These are phyloP conservation scores for Suillus fuscotomentosus DNA, from an alignment of 768 basidiomycete species.

Conservation along the genomic window DNA sequence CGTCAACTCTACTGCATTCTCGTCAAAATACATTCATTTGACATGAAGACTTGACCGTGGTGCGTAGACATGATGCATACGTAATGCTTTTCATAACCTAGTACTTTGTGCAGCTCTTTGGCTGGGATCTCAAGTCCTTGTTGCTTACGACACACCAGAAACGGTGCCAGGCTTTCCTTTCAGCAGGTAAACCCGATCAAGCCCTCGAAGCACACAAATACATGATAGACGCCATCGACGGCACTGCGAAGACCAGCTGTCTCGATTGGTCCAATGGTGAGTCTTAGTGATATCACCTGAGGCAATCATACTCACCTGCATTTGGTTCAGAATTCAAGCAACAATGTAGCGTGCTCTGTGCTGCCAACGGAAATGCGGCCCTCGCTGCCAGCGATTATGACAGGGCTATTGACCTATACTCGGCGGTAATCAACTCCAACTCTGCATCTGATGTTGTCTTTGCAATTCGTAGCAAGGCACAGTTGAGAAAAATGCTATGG, in stretches of 20 bases:
- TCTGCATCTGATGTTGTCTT: not conserved
- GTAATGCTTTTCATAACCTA: too few species aligned
- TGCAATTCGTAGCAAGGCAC: not conserved
- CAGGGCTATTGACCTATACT: not conserved
- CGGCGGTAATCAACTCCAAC: not conserved
- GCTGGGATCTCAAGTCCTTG: too few species aligned
- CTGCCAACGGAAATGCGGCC: not conserved
- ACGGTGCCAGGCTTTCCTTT: too few species aligned
- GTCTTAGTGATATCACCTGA: not conserved
- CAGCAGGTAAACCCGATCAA: too few species aligned
- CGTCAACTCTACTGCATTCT: too few species aligned
- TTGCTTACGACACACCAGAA: too few species aligned
- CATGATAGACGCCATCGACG: not conserved
- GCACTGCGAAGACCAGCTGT: not conserved
- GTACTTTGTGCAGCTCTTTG: too few species aligned
- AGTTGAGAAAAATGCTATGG: not conserved
- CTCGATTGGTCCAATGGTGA: not conserved
- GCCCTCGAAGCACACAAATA: not conserved
- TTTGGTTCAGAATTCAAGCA: not conserved
- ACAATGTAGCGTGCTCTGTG: not conserved
- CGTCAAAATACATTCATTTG: too few species aligned
- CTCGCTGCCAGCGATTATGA: not conserved
- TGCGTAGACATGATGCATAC: too few species aligned
- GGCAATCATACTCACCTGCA: not conserved
- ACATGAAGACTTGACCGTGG: too few species aligned